Percentiles rank a stretch among this genome's conserved stretches.
These are phyloP conservation scores for Leucosporidium scottii DNA, from an alignment of 768 basidiomycete species.

Conservation along the genomic window DNA sequence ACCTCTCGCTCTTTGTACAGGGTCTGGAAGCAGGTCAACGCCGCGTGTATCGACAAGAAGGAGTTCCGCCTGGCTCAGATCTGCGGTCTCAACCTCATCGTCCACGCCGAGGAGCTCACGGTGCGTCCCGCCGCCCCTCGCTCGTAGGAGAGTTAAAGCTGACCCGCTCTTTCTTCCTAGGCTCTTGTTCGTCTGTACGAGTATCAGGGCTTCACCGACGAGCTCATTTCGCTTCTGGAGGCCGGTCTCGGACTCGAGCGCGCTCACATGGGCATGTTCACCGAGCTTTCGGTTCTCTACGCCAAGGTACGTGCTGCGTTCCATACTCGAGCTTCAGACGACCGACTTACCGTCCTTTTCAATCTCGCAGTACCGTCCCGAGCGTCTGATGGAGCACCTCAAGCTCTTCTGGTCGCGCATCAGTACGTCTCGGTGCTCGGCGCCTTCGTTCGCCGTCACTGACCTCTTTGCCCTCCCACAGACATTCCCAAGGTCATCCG, in stretches of 20 bases:
- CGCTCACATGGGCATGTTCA: slow-evolving; percentile 99
- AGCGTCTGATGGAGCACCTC: slow-evolving; percentile 76
- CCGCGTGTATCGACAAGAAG: slow-evolving; percentile 92
- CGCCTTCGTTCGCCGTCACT: background rate
- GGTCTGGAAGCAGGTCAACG: slow-evolving; percentile 99
- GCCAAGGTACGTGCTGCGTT: slow-evolving; percentile 64
- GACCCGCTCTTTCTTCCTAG: slow-evolving; percentile 45
- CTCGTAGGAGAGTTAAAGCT: slow-evolving; percentile 35
- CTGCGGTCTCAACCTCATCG: slow-evolving; percentile 95
- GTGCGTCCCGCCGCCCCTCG: slow-evolving; percentile 17
- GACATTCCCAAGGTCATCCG: slow-evolving; percentile 99
- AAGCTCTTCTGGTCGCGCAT: slow-evolving; percentile 66
- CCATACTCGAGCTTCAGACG: background rate
- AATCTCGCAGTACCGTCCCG: slow-evolving; percentile 32
- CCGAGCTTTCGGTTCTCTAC: slow-evolving; percentile 81
- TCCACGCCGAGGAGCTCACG: slow-evolving; percentile 58
- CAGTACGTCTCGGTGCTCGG: slow-evolving; percentile 14
- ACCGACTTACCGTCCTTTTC: slow-evolving; percentile 8
- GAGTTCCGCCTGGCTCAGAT: slow-evolving; percentile 99
- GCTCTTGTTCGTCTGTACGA: slow-evolving; percentile 75
- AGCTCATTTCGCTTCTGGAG: slow-evolving; percentile 82
- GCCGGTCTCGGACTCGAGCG: slow-evolving; percentile 93
- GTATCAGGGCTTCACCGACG: slow-evolving; percentile 84
- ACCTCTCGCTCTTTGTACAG: slow-evolving; percentile 42
- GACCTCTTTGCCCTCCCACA: background rate